Evolutionary conservation across 352 stramenopile species (phyloP), one percentile per base, ranked within the genome.

Genomic region (Pythium utonaiense): DNA sequence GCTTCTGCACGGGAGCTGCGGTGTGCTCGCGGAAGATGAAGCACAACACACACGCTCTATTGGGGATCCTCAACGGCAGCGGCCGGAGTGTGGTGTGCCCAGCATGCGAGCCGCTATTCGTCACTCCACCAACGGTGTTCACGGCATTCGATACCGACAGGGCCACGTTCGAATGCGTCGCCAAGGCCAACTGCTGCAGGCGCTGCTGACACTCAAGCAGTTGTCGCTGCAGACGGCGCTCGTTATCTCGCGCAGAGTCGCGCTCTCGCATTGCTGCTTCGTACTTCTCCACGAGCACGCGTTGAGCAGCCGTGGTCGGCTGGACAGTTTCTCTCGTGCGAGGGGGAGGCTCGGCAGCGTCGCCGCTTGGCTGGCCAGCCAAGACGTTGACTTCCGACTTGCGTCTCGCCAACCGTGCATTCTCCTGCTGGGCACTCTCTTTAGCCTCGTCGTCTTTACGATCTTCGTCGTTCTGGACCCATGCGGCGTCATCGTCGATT

Each of bases 381-480:
- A 47, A 16, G 14, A 47, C n/a, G 8, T 31, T 51, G 17, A 33
- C 21, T 53, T 28, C 49, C 7, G 47, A 52, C 21, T 41, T n/a
- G 56, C 45, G 16, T 47, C 14, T 49, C 28, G 9, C 30, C 19
- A 53, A 31, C 24, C 49, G 30, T 19, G 49, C 45, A 58, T 42
- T 31, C 24, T 67, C 53, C 24, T 40, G 33, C 54, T 68, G 59
- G 19, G 27, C 60, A 34, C 25, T 62, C 62, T 67, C 53, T 21
- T 67, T 63, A 25, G 66, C 69, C 19, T 75, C 67, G 28, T 88
- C 71, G 57, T 88, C 75, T 16, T 53, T 60, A 50, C 73, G 77
- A 31, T 86, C 78, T 62, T 89, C 78, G 40, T 91, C 79, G n/a
- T 82, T 66, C 47, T 76, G 77, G 22, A 93, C 83, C 83, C 83